These are phyloP conservation scores for Symbiodinium natans DNA, from an alignment of 73 alveolate genomes.

Conservation along the genomic window DNA sequence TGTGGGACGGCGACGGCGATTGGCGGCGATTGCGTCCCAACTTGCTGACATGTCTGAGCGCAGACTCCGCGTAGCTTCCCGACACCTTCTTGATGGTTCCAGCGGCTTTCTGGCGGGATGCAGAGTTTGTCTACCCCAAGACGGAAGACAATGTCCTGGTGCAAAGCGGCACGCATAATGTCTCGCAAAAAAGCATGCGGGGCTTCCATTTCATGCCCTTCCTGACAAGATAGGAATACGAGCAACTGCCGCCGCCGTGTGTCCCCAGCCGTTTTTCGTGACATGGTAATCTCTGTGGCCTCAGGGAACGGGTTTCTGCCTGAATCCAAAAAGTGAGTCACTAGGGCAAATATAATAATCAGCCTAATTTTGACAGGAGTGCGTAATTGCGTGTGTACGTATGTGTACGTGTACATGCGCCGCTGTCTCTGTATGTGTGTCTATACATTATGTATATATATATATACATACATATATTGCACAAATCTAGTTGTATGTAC, in stretches of 20 bases:
- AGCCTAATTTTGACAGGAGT: too few species aligned
- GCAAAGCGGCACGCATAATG: neutral
- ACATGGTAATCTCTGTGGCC: conserved; percentile 20
- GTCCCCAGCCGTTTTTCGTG: neutral
- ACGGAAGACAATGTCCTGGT: neutral
- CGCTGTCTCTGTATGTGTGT: too few species aligned
- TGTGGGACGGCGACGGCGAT: conserved; percentile 30
- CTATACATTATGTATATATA: too few species aligned
- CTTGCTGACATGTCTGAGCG: neutral
- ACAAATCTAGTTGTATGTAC: too few species aligned
- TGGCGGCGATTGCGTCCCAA: neutral
- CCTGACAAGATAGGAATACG: neutral
- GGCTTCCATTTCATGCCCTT: neutral
- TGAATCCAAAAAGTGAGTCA: too few species aligned
- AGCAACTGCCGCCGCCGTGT: neutral
- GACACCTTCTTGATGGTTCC: neutral
- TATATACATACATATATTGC: too few species aligned
- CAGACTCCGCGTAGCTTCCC: neutral
- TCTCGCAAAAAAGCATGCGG: neutral
- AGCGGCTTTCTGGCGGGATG: conserved; percentile 16
- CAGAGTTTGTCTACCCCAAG: neutral
- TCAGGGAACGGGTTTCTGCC: neutral
- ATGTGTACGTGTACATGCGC: too few species aligned
- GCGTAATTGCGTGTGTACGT: too few species aligned
- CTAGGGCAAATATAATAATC: too few species aligned